These are phyloP conservation scores for Purpureocillium takamizusanense DNA, from an alignment of 2,329 filamentous ascomycete genomes.

Conservation along the genomic window DNA sequence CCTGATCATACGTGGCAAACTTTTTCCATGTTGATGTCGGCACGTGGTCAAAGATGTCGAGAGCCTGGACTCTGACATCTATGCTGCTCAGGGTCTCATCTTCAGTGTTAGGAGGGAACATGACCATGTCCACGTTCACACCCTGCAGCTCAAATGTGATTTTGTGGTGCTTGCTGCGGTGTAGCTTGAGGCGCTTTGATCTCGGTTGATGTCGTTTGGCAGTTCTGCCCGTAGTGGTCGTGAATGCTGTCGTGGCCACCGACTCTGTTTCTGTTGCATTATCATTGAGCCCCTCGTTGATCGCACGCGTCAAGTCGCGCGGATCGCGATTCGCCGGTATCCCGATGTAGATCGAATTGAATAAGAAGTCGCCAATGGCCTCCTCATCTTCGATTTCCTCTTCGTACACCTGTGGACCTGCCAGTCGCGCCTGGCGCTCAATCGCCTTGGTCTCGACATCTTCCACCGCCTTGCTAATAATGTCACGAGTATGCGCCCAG, in stretches of 20 bases:
- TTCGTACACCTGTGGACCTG: constrained; percentile 49
- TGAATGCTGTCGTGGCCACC: constrained; percentile 66
- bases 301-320: constrained; percentile 68
- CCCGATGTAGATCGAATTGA: constrained; percentile 98
- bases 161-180: constrained; percentile 84
- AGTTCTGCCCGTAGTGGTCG: constrained; percentile 45
- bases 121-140: constrained; percentile 71
- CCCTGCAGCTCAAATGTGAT: constrained; percentile 90
- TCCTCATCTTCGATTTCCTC: constrained; percentile 73
- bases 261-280: constrained; percentile 83
- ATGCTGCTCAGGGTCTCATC: constrained; percentile 81
- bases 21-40: constrained; percentile 97
- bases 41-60: constrained; percentile 91
- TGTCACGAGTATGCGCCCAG: constrained; percentile 79
- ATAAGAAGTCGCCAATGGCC: constrained; percentile 88
- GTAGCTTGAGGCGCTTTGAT: constrained; percentile 61
- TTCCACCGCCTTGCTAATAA: constrained; percentile 80
- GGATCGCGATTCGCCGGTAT: constrained; percentile 82
- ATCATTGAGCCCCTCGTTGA: constrained; percentile 85
- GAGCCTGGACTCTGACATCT: constrained; percentile 69
- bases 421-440: constrained; percentile 54
- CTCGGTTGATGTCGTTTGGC: constrained; percentile 30
- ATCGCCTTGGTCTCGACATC: constrained; percentile 77
- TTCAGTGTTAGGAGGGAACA: constrained; percentile 56
- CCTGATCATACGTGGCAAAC: constrained; percentile 88